Percentiles rank a stretch among this genome's conserved stretches.
These are phyloP conservation scores for sweet orange (Citrus sinensis) DNA, from an alignment of 345 rosid genomes.

Conservation along the genomic window DNA sequence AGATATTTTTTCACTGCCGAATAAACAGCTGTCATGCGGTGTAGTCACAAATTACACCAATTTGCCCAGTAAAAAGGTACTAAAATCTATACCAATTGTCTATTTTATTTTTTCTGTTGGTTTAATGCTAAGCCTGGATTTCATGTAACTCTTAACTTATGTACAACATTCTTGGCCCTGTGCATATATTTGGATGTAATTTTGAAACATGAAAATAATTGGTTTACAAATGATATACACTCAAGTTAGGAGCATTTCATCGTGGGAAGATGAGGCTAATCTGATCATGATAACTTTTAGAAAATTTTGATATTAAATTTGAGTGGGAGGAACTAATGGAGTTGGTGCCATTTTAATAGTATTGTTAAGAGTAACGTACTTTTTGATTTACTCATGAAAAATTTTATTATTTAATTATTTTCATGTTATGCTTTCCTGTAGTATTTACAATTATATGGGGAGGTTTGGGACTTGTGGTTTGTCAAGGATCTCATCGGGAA, in stretches of 20 bases:
- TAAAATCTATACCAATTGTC: slow-evolving; percentile 3
- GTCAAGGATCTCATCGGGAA: neutral
- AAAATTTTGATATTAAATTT: neutral
- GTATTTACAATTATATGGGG: neutral
- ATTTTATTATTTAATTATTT: neutral
- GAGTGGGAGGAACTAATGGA: neutral
- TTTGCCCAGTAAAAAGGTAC: slow-evolving; percentile 66
- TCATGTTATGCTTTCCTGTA: neutral
- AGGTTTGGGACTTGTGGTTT: neutral
- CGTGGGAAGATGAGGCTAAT: neutral
- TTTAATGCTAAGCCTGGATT: neutral
- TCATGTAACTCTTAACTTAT: neutral
- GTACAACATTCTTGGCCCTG: neutral
- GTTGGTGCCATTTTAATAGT: neutral
- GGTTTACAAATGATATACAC: neutral
- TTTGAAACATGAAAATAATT: neutral
- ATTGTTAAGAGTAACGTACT: neutral
- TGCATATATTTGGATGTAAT: neutral
- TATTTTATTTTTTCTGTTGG: neutral
- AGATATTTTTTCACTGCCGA: slow-evolving; percentile 73
- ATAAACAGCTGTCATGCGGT: slow-evolving; percentile 55
- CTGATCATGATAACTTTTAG: neutral
- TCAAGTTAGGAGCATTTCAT: neutral
- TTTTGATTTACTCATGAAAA: neutral
- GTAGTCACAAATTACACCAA: slow-evolving; percentile 33